Conservation (phyloP, 768 basidiomycete species). For the Suillus fuscotomentosus region DNA sequence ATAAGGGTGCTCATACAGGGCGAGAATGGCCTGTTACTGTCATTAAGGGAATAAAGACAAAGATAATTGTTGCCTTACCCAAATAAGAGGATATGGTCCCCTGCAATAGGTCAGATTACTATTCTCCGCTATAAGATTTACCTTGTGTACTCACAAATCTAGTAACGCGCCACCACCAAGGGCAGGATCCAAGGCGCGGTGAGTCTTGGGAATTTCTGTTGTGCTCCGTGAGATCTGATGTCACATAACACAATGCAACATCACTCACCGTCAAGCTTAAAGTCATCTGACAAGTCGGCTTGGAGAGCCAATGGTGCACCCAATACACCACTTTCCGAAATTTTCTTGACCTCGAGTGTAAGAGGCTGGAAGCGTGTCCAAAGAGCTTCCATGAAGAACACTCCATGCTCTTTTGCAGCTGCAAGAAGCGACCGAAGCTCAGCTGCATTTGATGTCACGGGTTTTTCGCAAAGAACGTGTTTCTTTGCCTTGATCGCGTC, state of each 20-base stretch:
- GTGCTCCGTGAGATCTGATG: not conserved
- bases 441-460: constrained; percentile 73
- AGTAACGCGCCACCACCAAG: constrained; percentile 84
- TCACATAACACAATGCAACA: not conserved
- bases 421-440: constrained; percentile 73
- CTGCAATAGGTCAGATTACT: constrained; percentile 33
- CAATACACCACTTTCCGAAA: constrained; percentile 61
- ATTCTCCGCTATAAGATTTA: not conserved
- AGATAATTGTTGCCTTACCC: constrained; percentile 43
- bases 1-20: constrained; percentile 75
- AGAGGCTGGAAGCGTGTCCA: constrained; percentile 86
- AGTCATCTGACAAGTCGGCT: constrained; percentile 77
- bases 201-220: constrained; percentile 62
- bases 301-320: constrained; percentile 66
- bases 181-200: constrained; percentile 75
- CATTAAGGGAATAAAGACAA: not conserved
- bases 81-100: constrained; percentile 80
- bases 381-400: constrained; percentile 92
- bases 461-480: constrained; percentile 88
- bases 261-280: constrained; percentile 56
- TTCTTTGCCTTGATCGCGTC: constrained; percentile 78
- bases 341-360: constrained; percentile 57
- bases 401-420: constrained; percentile 71
- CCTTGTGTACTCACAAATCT: constrained; percentile 60
- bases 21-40: constrained; percentile 61